phyloP scores from a whole-genome alignment of 2,329 filamentous ascomycete genomes.

The Sordariomycetes sp. region DNA sequence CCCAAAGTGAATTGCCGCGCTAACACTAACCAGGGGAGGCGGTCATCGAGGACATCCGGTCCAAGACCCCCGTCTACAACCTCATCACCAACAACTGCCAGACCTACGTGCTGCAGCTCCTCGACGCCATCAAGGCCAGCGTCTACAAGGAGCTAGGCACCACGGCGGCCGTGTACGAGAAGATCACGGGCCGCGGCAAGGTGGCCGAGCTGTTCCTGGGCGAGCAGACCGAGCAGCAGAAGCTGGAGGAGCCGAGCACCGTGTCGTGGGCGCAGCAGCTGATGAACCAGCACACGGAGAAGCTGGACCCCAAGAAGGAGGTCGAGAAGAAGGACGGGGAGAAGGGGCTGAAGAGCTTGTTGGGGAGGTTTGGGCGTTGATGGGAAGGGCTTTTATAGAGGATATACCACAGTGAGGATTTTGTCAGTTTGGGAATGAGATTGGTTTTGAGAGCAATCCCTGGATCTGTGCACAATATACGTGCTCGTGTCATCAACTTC shows the following conservation, averaged over 20 bases:
- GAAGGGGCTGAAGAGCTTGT: not conserved
- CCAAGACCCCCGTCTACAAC: conserved; percentile 39
- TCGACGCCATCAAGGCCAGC: conserved; percentile 43
- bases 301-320: conserved; percentile 31
- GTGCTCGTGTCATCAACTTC: too few species aligned
- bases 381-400: too few species aligned
- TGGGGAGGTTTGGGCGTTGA: too few species aligned
- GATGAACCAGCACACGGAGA: conserved; percentile 42
- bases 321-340: conserved; percentile 10
- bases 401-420: too few species aligned
- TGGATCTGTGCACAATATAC: too few species aligned
- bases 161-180: conserved; percentile 40
- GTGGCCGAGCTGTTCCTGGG: conserved; percentile 36
- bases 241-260: conserved; percentile 21
- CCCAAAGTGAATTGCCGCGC: not conserved
- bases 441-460: too few species aligned
- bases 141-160: conserved; percentile 40
- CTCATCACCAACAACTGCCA: conserved; percentile 52
- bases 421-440: too few species aligned
- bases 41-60: conserved; percentile 39
- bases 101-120: conserved; percentile 39
- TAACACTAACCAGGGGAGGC: conserved; percentile 28
- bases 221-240: conserved; percentile 2
- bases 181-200: conserved; percentile 34
- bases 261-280: conserved; percentile 38